Conservation (phyloP, 2,329 filamentous ascomycete genomes). For the Ceratocystis harringtonii region DNA sequence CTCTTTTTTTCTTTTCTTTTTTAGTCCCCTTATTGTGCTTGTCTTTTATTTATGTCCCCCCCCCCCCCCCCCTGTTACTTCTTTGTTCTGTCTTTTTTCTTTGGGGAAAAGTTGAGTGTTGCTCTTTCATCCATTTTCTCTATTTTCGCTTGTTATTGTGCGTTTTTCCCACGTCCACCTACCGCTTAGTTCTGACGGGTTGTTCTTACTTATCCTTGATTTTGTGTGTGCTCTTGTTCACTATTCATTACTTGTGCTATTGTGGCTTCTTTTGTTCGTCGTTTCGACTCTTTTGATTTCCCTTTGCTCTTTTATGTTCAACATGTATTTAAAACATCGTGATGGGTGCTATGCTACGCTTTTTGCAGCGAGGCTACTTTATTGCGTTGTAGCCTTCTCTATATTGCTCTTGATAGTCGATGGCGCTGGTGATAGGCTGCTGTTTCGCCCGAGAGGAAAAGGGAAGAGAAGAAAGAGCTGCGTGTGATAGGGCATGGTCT, state of each 20-base stretch:
- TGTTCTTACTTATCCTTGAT: not conserved
- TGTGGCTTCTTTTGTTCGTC: not conserved
- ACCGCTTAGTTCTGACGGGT: no score
- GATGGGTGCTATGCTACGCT: no score
- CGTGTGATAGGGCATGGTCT: not conserved
- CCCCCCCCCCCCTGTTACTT: not conserved
- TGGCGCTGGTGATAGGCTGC: slow-evolving; percentile 1
- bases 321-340: no score
- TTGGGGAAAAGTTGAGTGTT: no score
- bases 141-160: no score
- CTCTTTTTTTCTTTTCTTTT: not conserved
- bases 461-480: not conserved
- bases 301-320: no score
- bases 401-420: not conserved
- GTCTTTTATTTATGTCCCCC: not conserved
- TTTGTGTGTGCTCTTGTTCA: not conserved
- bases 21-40: not conserved
- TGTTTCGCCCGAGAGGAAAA: not conserved
- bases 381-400: not conserved
- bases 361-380: not conserved
- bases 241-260: not conserved
- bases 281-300: no score
- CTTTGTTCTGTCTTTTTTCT: no score
- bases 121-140: no score
- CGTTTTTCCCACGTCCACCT: no score